Evolutionary conservation across 352 stramenopile species (phyloP), one percentile per base, ranked within the genome.

Genomic region (Pythium guiyangense): DNA sequence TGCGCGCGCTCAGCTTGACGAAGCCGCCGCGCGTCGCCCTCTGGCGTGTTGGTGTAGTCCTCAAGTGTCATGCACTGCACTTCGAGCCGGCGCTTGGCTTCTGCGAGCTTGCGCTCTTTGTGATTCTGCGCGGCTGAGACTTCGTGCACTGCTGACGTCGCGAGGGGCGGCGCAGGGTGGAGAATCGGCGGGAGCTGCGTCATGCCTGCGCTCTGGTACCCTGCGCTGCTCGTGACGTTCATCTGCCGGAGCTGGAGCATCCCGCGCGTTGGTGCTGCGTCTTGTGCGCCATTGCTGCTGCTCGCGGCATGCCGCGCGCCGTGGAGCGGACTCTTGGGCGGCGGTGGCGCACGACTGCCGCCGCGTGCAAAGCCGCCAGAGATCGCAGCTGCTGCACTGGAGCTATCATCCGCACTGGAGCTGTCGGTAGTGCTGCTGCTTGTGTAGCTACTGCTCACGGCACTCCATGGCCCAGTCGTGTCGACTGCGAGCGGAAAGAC

Each of bases 111-210:
- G 4, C 80, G 66, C 34, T 80, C 70, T 17, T 79, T 77, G 43
- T 88, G 76, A 56, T 88, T 88, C 46, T 88, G 76, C 2, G 73
- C 76, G 6, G 80, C 80, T 18, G 80, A 90, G 11, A 80, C 64
- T 40, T 88, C 73, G 0, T 62, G 49, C 6, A 42, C 56, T 31
- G 31, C 45, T 29, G 42, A 14, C 9, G 22, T n/a, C 10, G 22
- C 25, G 4, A 26, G 15, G 2, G 12, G 6, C 37, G 26, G 40
- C 9, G 18, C 20, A 11, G 20, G 17, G 15, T 44, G 27, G 9
- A 11, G 4, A 18, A 37, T 52, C 48, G 17, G 35, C 22, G 31
- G 37, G 42, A 54, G n/a, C 47, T 22, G 47, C 1, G 27, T 52
- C 52, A 14, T 14, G 22, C 25, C 42, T 0, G 56, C n/a, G 12